phyloP scores from a whole-genome alignment of 352 stramenopile genomes.

The Pythium oligandrum region DNA sequence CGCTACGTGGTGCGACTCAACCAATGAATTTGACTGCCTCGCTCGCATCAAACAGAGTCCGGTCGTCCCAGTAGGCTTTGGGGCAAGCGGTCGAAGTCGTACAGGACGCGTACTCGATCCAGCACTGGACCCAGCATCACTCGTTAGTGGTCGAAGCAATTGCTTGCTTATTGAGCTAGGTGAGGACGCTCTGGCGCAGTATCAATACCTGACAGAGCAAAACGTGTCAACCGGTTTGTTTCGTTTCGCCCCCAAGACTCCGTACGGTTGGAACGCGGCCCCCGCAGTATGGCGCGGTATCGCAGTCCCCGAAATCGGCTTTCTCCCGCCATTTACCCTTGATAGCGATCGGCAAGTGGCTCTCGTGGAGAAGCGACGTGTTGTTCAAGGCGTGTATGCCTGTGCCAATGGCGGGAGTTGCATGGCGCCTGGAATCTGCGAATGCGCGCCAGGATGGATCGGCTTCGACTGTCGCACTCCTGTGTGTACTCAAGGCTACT shows the following conservation, averaged over 20 bases:
- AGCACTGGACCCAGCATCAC: constrained; percentile 11
- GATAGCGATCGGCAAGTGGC: constrained; percentile 87
- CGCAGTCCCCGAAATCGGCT: constrained; percentile 27
- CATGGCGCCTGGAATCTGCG: constrained; percentile 87
- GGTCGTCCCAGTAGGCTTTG: constrained; percentile 33
- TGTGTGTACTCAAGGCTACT: constrained; percentile 93
- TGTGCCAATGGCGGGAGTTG: constrained; percentile 94
- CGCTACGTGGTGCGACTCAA: constrained; percentile 87
- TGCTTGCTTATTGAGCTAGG: constrained; percentile 88
- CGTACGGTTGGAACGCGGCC: constrained; percentile 82
- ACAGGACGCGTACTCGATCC: constrained; percentile 29
- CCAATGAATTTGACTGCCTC: constrained; percentile 92
- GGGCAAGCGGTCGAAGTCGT: constrained; percentile 13
- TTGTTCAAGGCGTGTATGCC: constrained; percentile 91
- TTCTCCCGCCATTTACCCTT: constrained; percentile 55
- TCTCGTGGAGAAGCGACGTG: constrained; percentile 74
- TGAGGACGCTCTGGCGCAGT: constrained; percentile 72
- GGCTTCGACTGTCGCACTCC: constrained; percentile 97
- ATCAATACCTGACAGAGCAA: constrained; percentile 83
- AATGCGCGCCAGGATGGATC: constrained; percentile 88
- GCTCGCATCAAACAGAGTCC: constrained; percentile 38
- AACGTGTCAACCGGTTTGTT: constrained; percentile 71
- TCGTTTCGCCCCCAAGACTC: constrained; percentile 74
- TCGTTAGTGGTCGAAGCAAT: neutral
- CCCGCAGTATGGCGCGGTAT: constrained; percentile 71